Evolutionary conservation across 306 rosid species (phyloP), one percentile per base, ranked within the genome.

Genomic region (Clitoria ternatea): DNA sequence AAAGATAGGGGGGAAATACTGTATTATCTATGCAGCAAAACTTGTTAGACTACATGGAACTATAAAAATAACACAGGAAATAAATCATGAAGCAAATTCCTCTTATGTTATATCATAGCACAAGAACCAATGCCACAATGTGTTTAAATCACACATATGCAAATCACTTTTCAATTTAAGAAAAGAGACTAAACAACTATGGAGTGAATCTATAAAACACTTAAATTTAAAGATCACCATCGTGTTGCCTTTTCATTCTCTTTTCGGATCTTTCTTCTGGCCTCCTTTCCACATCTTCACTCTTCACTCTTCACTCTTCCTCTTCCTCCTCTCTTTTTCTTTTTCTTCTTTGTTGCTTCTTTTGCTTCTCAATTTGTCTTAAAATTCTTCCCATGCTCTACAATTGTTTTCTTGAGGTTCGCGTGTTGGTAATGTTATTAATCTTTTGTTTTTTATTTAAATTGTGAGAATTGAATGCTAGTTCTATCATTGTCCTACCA

Each of bases 201-300:
- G 19, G 53, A 53, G 69, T 49, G 71, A 73, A 12, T 65, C 8
- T 30, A 2, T 14, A 66, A 47, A 30, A 35, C 32, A 36, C 52
- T 33, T 17, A 72, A 12, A 18, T 45, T 26, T 59, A 27, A 20
- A 20, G 8, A 36, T 68, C 18, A 13, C 17, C 50, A 5, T 33
- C 2, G 4, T 70, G 73, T 53, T 77, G 62, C 45, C 27, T 77
- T 54, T 77, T 70, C 68, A 23, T 62, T 77, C n/a, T 70, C 72
- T 77, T 77, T 35, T 76, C 52, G 0, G 77, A 27, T 68, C 8
- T 50, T 37, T 77, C 77, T 44, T 81, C 70, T 27, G 3, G 47
- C 11, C 32, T 42, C 24, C 43, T 44, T 42, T 70, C 75, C 40
- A 8, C 37, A 12, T 42, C 17, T 35, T 36, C 82, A 52, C 40